Percentiles rank a stretch among this genome's conserved stretches.
Conservation (phyloP, 1,284 basidiomycete genomes). For the Athelia sp. region DNA sequence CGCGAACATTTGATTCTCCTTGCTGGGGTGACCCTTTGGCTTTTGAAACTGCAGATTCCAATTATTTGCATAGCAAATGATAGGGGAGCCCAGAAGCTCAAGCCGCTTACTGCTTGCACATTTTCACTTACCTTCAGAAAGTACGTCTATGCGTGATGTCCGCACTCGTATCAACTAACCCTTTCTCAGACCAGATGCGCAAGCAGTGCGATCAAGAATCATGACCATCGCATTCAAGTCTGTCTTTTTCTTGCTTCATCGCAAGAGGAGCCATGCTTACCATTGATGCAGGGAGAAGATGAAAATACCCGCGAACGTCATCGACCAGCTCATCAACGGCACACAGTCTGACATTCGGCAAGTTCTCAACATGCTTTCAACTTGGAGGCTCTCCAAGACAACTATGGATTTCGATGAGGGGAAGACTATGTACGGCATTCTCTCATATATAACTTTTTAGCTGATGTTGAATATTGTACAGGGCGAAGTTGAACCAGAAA, state of each 20-base stretch:
- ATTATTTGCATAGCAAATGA: constrained; percentile 99
- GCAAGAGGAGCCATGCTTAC: constrained; percentile 38
- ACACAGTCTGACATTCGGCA: constrained; percentile 95
- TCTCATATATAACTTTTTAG: background rate
- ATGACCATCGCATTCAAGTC: constrained; percentile 88
- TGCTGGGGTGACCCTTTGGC: background rate
- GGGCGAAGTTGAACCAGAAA: constrained; percentile 88
- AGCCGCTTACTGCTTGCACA: constrained; percentile 75
- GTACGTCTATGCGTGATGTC: constrained; percentile 34
- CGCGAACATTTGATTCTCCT: constrained; percentile 27
- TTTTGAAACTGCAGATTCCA: constrained; percentile 65
- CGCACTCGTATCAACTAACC: constrained; percentile 5
- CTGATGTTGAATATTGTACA: constrained; percentile 23
- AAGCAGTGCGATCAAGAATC: constrained; percentile 77
- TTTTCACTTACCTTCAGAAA: constrained; percentile 76
- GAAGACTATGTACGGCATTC: constrained; percentile 71
- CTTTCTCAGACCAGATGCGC: constrained; percentile 62
- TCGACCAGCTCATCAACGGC: constrained; percentile 88
- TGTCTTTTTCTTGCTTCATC: constrained; percentile 17
- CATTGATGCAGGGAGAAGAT: constrained; percentile 73
- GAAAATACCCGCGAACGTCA: constrained; percentile 84
- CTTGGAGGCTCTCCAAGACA: constrained; percentile 80
- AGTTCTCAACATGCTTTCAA: constrained; percentile 97
- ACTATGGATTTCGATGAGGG: constrained; percentile 89
- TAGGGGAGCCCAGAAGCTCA: constrained; percentile 81